Evolutionary conservation across 768 basidiomycete genomes (phyloP).

Genomic region (Sistotremastrum niveocremeum): DNA sequence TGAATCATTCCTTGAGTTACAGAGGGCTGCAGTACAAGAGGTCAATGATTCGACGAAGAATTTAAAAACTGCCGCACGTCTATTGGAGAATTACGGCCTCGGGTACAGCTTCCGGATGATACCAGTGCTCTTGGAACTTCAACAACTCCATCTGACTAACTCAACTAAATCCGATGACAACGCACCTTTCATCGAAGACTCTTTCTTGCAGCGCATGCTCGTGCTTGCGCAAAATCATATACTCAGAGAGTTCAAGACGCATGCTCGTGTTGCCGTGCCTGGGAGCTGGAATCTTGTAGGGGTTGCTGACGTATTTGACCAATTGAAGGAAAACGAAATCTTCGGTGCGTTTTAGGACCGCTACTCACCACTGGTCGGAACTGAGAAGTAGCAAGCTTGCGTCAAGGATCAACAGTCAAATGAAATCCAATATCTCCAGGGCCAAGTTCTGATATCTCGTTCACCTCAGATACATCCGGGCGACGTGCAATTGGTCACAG

Average conservation of each 20-base stretch:
- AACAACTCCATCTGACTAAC: slow-evolving; percentile 28
- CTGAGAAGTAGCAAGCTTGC: slow-evolving; percentile 22
- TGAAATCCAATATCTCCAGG: slow-evolving; percentile 32
- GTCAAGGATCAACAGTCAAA: slow-evolving; percentile 28
- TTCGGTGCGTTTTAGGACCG: slow-evolving; percentile 21
- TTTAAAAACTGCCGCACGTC: slow-evolving; percentile 28
- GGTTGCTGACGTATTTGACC: slow-evolving; percentile 49
- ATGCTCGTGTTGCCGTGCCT: slow-evolving; percentile 53
- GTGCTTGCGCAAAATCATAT: slow-evolving; percentile 45
- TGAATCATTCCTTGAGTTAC: slow-evolving; percentile 37
- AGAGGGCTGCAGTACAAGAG: slow-evolving; percentile 37
- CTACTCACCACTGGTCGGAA: not conserved
- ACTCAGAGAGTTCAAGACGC: slow-evolving; percentile 50
- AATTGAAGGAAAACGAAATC: slow-evolving; percentile 39
- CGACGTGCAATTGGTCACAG: slow-evolving; percentile 44
- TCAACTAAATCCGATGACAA: slow-evolving; percentile 2
- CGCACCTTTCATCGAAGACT: slow-evolving; percentile 20
- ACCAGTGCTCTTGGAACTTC: slow-evolving; percentile 35
- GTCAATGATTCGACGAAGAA: slow-evolving; percentile 29
- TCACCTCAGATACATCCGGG: slow-evolving; percentile 62
- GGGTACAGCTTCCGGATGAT: slow-evolving; percentile 43
- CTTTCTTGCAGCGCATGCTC: slow-evolving; percentile 39
- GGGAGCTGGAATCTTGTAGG: slow-evolving; percentile 57
- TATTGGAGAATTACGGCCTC: slow-evolving; percentile 45
- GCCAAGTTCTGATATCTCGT: slow-evolving; percentile 41